Base-by-base conservation (phyloP, 2,329 filamentous ascomycete genomes). In the Fusarium miscanthi region DNA sequence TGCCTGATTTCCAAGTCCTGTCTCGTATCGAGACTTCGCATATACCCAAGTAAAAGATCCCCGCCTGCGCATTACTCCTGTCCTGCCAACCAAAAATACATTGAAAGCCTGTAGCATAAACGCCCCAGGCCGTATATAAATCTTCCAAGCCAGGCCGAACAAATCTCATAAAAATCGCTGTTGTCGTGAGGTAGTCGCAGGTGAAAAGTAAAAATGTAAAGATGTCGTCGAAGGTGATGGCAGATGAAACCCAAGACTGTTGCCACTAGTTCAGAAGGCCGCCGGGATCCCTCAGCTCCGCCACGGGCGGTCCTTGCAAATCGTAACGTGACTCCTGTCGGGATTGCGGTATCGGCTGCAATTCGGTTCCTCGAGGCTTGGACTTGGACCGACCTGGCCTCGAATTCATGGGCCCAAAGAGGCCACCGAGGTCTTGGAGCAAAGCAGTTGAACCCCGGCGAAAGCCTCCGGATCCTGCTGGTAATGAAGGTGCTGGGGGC, bases 341-440 rank as follows among this genome's bases (percentile, higher is more conserved):
- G 30, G 82, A 81, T 65, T 85, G 85, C 4, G 82, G 82, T 69
- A 87, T 86, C 5, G 85, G 78, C 51, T 86, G 82, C 35, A 87
- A 75, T 69, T 87, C 85, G 9, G 84, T 87, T 14, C 76, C 76
- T 17, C 79, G 83, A 10, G 66, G 73, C 58, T 76, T 81, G 10
- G 79, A 66, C 58, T 72, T 81, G 8, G 80, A 76, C 27, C 80
- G 73, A 12, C 72, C 71, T n/a, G 79, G 72, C 46, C 76, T 82
- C 12, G 79, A 74, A 16, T 79, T 80, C 13, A 81, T 77, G 2
- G 87, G 85, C 6, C 81, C 82, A 9, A 91, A 77, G 21, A 90
- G 81, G 2, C 87, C 88, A 13, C 88, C 86, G 2, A 90, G 78
- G 71, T 91, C 89, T 70, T 89, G 87, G 10, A 91, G 79, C n/a